These are phyloP conservation scores for Thyridium curvatum DNA, from an alignment of 2,329 filamentous ascomycete species.

Conservation along the genomic window DNA sequence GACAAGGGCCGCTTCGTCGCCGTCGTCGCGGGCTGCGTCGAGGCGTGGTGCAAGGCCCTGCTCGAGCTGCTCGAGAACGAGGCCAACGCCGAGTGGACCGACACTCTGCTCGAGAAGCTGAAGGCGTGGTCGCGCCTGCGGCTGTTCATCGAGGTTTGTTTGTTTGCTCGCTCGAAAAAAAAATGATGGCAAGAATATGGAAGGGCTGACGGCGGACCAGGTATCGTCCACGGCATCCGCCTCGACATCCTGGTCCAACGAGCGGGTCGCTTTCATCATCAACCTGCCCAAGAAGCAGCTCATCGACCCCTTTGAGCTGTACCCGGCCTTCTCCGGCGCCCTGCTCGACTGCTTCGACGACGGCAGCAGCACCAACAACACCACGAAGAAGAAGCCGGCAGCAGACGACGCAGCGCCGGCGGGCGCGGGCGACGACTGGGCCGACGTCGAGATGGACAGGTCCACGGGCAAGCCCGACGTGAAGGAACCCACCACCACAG, in stretches of 20 bases:
- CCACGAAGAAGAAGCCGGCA: slow-evolving; percentile 7
- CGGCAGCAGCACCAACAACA: no score
- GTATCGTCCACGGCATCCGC: slow-evolving; percentile 18
- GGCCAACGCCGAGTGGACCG: slow-evolving; percentile 31
- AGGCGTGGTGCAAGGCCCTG: slow-evolving; percentile 31
- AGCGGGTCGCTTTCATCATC: slow-evolving; percentile 30
- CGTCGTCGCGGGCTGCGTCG: slow-evolving; percentile 26
- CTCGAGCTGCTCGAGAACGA: slow-evolving; percentile 33
- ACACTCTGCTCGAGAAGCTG: slow-evolving; percentile 31
- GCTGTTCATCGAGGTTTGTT: slow-evolving; percentile 27
- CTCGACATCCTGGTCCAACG: slow-evolving; percentile 28
- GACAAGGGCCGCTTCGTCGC: slow-evolving; percentile 32
- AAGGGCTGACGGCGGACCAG: no score
- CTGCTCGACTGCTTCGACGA: slow-evolving; percentile 28
- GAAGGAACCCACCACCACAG: slow-evolving; percentile 2
- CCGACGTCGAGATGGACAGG: slow-evolving; percentile 29
- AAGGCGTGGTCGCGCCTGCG: slow-evolving; percentile 17
- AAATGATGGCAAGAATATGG: no score
- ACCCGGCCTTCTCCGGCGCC: slow-evolving; percentile 24
- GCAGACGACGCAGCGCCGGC: slow-evolving; percentile 4
- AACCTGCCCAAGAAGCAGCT: slow-evolving; percentile 25
- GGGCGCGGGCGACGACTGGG: slow-evolving; percentile 33
- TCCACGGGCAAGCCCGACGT: slow-evolving; percentile 27
- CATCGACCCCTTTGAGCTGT: slow-evolving; percentile 23
- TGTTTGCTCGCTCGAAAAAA: no score